Conservation (phyloP, 768 basidiomycete genomes). For the Pisolithus marmoratus region DNA sequence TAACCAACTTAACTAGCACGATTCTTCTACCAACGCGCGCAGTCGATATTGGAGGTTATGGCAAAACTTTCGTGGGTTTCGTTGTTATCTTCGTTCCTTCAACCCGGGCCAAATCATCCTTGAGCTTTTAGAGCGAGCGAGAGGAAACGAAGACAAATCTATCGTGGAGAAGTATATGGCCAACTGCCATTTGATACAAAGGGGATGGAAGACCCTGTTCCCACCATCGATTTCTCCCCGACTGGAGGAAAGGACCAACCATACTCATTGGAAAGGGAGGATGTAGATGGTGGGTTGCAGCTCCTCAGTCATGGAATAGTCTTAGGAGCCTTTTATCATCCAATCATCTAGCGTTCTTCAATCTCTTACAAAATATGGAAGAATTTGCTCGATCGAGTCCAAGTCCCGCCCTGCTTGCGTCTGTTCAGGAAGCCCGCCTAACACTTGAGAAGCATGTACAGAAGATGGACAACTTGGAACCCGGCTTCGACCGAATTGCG, state of each 20-base stretch:
- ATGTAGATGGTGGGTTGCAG: conserved; percentile 62
- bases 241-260: conserved; percentile 54
- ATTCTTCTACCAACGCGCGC: conserved; percentile 78
- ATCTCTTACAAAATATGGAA: conserved; percentile 61
- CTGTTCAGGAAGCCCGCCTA: conserved; percentile 56
- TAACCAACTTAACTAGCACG: conserved; percentile 38
- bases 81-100: neutral
- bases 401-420: conserved; percentile 42
- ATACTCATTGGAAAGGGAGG: conserved; percentile 60
- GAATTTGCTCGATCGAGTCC: conserved; percentile 42
- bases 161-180: conserved; percentile 76
- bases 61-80: conserved; percentile 75
- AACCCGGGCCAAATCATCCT: neutral
- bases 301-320: neutral
- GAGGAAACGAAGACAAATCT: conserved; percentile 76
- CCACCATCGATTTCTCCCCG: conserved; percentile 74
- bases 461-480: conserved; percentile 76
- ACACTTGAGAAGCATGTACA: conserved; percentile 63
- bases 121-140: conserved; percentile 55
- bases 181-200: conserved; percentile 82
- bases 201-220: conserved; percentile 78
- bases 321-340: conserved; percentile 5
- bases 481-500: conserved; percentile 80
- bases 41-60: conserved; percentile 80
- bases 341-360: conserved; percentile 46